Conservation (phyloP, 2,329 filamentous ascomycete species). For the Eutypella sp. region DNA sequence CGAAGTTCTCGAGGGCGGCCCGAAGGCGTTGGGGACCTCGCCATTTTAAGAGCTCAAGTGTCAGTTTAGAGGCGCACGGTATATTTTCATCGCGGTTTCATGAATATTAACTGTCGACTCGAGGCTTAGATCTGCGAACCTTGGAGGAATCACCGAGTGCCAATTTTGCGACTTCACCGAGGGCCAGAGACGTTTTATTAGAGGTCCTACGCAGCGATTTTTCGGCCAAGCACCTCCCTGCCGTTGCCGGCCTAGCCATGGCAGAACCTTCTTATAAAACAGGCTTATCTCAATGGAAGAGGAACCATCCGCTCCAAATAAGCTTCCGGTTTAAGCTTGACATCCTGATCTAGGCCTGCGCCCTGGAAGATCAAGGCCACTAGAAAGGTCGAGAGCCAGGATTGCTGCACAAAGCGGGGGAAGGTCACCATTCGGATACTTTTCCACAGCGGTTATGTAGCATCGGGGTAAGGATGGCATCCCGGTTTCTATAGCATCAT, state of each 20-base stretch:
- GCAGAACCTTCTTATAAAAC: neutral
- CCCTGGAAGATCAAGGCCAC: neutral
- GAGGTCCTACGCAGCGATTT: neutral
- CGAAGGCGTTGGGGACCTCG: conserved; percentile 6
- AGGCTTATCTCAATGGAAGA: neutral
- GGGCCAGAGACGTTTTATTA: neutral
- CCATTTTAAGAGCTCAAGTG: conserved; percentile 3
- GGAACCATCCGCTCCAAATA: neutral
- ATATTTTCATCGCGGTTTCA: no score
- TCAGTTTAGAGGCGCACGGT: no score
- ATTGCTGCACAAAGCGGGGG: neutral
- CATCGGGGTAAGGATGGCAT: neutral
- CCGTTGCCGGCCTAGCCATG: neutral
- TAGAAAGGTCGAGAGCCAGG: neutral
- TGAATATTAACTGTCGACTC: no score
- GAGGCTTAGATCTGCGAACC: no score
- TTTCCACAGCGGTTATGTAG: neutral
- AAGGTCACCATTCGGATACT: neutral
- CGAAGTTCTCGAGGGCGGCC: conserved; percentile 15
- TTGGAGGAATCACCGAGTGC: no score
- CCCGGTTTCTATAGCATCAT: neutral
- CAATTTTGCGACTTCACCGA: neutral
- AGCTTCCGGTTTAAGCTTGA: neutral
- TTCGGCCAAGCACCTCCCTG: neutral
- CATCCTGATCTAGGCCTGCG: neutral